A percentile compares a stretch with the other conserved stretches of the same genome.
phyloP scores from a whole-genome alignment of 2,329 filamentous ascomycete species.

The Diaporthe vexans region DNA sequence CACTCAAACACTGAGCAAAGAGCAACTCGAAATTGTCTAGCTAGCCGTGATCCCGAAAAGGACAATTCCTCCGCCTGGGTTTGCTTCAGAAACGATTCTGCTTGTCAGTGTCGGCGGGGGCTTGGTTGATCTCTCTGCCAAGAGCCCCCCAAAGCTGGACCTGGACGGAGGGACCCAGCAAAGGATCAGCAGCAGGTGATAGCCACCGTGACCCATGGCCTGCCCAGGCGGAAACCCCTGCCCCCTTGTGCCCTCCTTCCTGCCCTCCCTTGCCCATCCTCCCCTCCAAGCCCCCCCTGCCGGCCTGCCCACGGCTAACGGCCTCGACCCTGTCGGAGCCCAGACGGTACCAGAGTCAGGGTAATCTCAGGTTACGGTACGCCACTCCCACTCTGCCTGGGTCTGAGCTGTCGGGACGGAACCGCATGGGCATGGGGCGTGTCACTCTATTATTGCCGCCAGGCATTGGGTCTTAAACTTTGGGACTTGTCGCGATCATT shows the following conservation, averaged over 20 bases:
- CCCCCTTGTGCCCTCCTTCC: neutral
- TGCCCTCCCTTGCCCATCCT: no score
- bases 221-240: neutral
- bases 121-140: slow-evolving; percentile 27
- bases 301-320: slow-evolving; percentile 25
- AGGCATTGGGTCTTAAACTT: slow-evolving; percentile 40
- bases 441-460: slow-evolving; percentile 34
- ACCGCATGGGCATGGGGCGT: slow-evolving; percentile 34
- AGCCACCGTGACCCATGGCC: neutral
- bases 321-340: slow-evolving; percentile 33
- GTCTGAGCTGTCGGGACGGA: slow-evolving; percentile 36
- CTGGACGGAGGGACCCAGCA: slow-evolving; percentile 17
- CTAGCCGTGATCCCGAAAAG: slow-evolving; percentile 1
- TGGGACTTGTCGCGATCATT: slow-evolving; percentile 41
- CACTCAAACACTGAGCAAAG: neutral
- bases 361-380: slow-evolving; percentile 35
- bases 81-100: slow-evolving; percentile 33
- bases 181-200: slow-evolving; percentile 25
- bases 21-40: neutral
- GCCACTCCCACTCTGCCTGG: slow-evolving; percentile 9
- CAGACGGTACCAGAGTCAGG: slow-evolving; percentile 37
- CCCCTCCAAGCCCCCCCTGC: neutral
- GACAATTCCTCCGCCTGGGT: slow-evolving; percentile 30
- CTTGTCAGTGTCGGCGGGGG: slow-evolving; percentile 25
- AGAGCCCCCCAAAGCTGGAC: slow-evolving; percentile 18